Base-by-base conservation (phyloP, 2,329 filamentous ascomycete species). In the Fusarium foetens region DNA sequence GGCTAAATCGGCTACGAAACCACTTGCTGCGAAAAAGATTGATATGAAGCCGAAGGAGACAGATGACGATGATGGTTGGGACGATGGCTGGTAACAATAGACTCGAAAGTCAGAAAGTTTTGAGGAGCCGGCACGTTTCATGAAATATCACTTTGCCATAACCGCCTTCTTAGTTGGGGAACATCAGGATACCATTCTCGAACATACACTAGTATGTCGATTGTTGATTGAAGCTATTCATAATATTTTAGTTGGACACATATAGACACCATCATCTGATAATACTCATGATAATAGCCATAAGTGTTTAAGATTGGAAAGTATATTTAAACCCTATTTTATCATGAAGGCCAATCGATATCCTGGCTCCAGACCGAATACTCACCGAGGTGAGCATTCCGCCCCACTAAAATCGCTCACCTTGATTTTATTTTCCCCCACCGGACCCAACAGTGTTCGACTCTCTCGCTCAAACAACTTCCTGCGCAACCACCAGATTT, bases 21-120 rank as follows among this genome's bases (percentile, higher is more conserved):
- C 84, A 11, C 79, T 83, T 4, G 80, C 80, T 4, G 82, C 87
- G 2, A 94, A 93, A 83, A 93, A 92, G 81, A 89, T 93, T 70
- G 88, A 93, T 75, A 87, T 89, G 75, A 91, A 89, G 75, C 91
- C 91, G 0, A 92, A 91, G 78, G 84, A 86, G 51, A 80, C 83
- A 7, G 88, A 83, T 2, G 87, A 87, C 29, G 88, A 89, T 48
- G 89, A 91, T 75, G 89, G 86, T 3, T 92, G 90, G 90, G 90
- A 89, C 9, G 90, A 91, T 70, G 89, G 88, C 12, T 92, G 90
- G 90, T 90, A 81, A 73, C 14, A 16, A 14, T 14, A 14, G 27
- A 19, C 9, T 31, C 25, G n/a, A 41, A 31, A 38, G 17, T 7
- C 16, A 43, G 16, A 3, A 39, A 42, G 51, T 8, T 33, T 25